Conservation (phyloP, 768 basidiomycete species). For the Tremella fuciformis region DNA sequence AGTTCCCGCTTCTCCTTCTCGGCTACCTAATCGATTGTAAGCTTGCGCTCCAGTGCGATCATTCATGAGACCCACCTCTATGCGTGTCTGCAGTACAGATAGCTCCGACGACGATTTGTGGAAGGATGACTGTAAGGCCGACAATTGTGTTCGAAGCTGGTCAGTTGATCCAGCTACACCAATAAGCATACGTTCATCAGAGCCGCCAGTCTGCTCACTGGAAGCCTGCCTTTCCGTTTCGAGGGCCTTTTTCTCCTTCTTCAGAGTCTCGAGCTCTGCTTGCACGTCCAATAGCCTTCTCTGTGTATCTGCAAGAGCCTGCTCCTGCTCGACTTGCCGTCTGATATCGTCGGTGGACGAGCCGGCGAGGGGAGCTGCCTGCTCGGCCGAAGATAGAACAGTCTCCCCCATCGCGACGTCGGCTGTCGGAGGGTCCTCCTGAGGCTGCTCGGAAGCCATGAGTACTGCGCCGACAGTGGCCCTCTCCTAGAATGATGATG, state of each 20-base stretch:
- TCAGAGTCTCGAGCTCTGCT: slow-evolving; percentile 62
- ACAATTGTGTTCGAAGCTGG: slow-evolving; percentile 38
- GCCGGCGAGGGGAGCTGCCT: not conserved
- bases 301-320: slow-evolving; percentile 42
- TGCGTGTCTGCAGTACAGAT: slow-evolving; percentile 61
- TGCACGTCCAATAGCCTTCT: slow-evolving; percentile 28
- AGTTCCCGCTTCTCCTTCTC: slow-evolving; percentile 91
- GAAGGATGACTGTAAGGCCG: slow-evolving; percentile 30
- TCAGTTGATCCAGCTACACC: slow-evolving; percentile 24
- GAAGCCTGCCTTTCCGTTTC: slow-evolving; percentile 37
- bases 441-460: too few species aligned
- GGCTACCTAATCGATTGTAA: slow-evolving; percentile 61
- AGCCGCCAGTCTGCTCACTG: slow-evolving; percentile 48
- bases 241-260: slow-evolving; percentile 65
- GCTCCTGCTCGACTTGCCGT: slow-evolving; percentile 42
- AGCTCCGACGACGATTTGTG: slow-evolving; percentile 57
- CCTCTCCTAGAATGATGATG: too few species aligned
- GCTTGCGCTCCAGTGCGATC: not conserved
- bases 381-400: too few species aligned
- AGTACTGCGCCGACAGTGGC: too few species aligned
- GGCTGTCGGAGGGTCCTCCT: too few species aligned
- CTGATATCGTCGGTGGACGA: slow-evolving; percentile 28
- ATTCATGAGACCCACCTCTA: slow-evolving; percentile 59
- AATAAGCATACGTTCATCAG: slow-evolving; percentile 39
- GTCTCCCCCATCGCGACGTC: too few species aligned